Percentiles rank a stretch among this genome's conserved stretches.
phyloP scores from a whole-genome alignment of 192 early-diverging fungal genomes.

The Podila epicladia region DNA sequence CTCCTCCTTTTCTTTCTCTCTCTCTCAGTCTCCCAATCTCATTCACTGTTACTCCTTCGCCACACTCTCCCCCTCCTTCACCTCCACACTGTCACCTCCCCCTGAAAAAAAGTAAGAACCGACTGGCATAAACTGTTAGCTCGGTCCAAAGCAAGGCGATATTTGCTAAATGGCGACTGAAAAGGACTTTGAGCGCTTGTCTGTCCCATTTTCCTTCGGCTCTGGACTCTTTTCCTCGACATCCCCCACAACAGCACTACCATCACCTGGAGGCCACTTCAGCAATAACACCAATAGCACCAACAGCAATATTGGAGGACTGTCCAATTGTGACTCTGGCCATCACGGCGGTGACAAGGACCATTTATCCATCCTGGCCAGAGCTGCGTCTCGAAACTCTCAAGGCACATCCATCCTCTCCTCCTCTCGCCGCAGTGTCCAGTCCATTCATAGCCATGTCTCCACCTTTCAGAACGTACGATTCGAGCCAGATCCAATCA shows the following conservation, averaged over 20 bases:
- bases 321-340: neutral
- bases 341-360: neutral
- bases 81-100: too few species aligned
- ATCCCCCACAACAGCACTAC: neutral
- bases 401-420: constrained; percentile 7
- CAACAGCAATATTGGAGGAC: neutral
- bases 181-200: neutral
- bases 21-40: too few species aligned
- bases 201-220: neutral
- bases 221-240: too few species aligned
- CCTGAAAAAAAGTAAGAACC: too few species aligned
- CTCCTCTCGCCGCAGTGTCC: constrained; percentile 24
- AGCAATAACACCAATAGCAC: too few species aligned
- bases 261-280: too few species aligned
- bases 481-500: constrained; percentile 48
- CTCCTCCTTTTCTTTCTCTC: too few species aligned
- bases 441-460: constrained; percentile 33
- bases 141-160: neutral
- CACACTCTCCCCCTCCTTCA: too few species aligned
- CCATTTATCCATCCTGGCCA: constrained; percentile 10
- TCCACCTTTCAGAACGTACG: constrained; percentile 45
- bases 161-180: neutral
- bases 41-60: too few species aligned
- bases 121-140: too few species aligned
- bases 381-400: constrained; percentile 13